Evolutionary conservation across 768 basidiomycete species (phyloP).

Genomic region (Lactarius evosmus): DNA sequence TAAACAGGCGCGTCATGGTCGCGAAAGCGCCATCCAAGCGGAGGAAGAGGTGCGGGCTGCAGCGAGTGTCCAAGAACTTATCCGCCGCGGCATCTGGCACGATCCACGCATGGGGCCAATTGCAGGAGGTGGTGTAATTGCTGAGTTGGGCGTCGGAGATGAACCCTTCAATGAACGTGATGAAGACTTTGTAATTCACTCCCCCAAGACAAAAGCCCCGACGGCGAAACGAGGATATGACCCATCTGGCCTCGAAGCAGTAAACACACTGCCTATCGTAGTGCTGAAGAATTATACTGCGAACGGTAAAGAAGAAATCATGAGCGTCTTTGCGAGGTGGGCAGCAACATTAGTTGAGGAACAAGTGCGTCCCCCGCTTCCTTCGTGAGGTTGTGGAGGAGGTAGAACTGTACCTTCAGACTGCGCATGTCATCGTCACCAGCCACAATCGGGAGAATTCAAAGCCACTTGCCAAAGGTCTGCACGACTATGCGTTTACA

Average conservation of each 20-base stretch:
- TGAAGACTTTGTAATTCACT: slow-evolving; percentile 26
- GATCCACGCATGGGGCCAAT: slow-evolving; percentile 84
- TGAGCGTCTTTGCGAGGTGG: slow-evolving; percentile 80
- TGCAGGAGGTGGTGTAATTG: slow-evolving; percentile 83
- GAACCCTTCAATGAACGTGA: slow-evolving; percentile 50
- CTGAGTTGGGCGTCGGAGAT: slow-evolving; percentile 80
- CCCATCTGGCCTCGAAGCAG: slow-evolving; percentile 43
- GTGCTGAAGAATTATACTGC: slow-evolving; percentile 77
- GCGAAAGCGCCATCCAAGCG: slow-evolving; percentile 40
- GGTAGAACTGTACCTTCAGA: slow-evolving; percentile 39
- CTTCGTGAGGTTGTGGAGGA: background rate
- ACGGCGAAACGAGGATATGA: slow-evolving; percentile 10
- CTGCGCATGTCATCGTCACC: slow-evolving; percentile 88
- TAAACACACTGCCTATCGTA: slow-evolving; percentile 76
- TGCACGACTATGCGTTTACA: slow-evolving; percentile 17
- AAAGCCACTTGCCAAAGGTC: slow-evolving; percentile 81
- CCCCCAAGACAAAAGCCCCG: background rate
- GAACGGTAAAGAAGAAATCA: slow-evolving; percentile 62
- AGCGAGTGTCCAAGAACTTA: slow-evolving; percentile 42
- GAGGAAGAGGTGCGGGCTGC: slow-evolving; percentile 40
- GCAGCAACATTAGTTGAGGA: slow-evolving; percentile 77
- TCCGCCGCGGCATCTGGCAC: slow-evolving; percentile 71
- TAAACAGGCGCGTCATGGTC: slow-evolving; percentile 40
- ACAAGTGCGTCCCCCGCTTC: slow-evolving; percentile 45
- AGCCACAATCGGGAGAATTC: slow-evolving; percentile 88